A percentile compares a stretch with the other conserved stretches of the same genome.
Evolutionary conservation across 768 basidiomycete genomes (phyloP).

Genomic region (Termitomyces sp.): DNA sequence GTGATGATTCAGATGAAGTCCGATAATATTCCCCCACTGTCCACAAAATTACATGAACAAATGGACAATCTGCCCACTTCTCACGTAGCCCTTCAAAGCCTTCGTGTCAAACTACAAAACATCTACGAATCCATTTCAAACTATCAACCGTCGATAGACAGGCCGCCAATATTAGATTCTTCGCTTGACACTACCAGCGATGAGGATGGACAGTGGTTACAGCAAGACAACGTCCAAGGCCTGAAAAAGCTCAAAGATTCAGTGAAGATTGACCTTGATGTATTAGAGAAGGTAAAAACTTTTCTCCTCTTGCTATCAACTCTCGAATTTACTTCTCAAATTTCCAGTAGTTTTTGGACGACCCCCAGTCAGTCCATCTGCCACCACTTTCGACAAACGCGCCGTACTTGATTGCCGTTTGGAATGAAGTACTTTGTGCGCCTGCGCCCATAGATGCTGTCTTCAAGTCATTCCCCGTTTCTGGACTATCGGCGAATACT

Average conservation of each 20-base stretch:
- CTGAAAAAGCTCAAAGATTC: constrained; percentile 43
- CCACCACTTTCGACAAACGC: constrained; percentile 71
- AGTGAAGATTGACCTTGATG: constrained; percentile 42
- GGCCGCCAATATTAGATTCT: constrained; percentile 45
- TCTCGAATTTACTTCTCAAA: constrained; percentile 10
- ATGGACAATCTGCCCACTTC: background rate
- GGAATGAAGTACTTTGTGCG: constrained; percentile 71
- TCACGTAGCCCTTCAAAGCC: constrained; percentile 30
- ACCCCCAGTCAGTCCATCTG: constrained; percentile 38
- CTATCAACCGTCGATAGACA: constrained; percentile 33
- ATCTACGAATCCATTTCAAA: constrained; percentile 34
- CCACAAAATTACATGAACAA: too few relatives aligned
- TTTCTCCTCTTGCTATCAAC: background rate
- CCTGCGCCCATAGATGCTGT: constrained; percentile 54
- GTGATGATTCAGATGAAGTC: too few relatives aligned
- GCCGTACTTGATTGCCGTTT: constrained; percentile 76
- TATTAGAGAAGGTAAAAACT: constrained; percentile 38
- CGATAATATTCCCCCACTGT: too few relatives aligned
- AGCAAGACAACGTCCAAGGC: constrained; percentile 40
- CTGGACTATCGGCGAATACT: constrained; percentile 9
- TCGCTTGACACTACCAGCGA: constrained; percentile 29
- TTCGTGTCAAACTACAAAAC: constrained; percentile 24
- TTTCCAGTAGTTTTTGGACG: constrained; percentile 60
- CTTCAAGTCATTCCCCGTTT: constrained; percentile 47
- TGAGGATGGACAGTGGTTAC: constrained; percentile 40